These are phyloP conservation scores for Phytopythium oedochilum DNA, from an alignment of 352 stramenopile genomes.

Conservation along the genomic window DNA sequence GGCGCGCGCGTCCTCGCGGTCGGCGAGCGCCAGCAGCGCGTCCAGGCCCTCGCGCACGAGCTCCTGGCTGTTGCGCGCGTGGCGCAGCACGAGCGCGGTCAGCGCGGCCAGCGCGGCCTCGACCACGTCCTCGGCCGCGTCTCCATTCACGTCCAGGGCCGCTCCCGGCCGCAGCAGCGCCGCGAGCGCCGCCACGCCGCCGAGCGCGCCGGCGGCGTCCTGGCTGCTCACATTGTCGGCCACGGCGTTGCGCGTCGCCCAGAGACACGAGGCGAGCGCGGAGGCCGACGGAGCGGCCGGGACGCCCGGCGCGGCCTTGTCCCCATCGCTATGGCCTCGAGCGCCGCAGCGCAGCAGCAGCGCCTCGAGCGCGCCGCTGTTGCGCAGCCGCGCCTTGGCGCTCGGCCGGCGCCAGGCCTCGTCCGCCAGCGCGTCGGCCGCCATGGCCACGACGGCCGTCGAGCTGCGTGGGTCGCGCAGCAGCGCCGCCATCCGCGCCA, in stretches of 20 bases:
- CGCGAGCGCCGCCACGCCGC: conserved; percentile 44
- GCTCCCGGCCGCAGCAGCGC: conserved; percentile 18
- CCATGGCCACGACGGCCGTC: conserved; percentile 59
- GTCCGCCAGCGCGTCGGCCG: conserved; percentile 75
- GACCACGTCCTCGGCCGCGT: conserved; percentile 35
- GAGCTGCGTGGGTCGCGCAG: conserved; percentile 38
- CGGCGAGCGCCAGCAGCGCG: conserved; percentile 49
- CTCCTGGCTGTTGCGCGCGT: conserved; percentile 58
- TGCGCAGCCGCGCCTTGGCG: conserved; percentile 52
- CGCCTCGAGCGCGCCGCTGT: conserved; percentile 61
- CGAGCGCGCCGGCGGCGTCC: conserved; percentile 47
- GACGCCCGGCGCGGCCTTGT: background rate
- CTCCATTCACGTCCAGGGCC: too few species aligned
- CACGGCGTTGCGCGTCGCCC: conserved; percentile 58
- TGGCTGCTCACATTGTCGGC: conserved; percentile 57
- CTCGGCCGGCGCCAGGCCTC: conserved; percentile 65
- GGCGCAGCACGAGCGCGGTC: conserved; percentile 44
- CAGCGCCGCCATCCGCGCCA: conserved; percentile 70
- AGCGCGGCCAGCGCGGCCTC: conserved; percentile 54
- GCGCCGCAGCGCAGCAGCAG: conserved; percentile 27
- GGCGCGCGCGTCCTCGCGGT: conserved; percentile 18
- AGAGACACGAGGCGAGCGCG: conserved; percentile 57
- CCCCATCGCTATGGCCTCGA: background rate
- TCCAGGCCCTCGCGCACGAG: conserved; percentile 59
- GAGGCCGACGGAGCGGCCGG: background rate